Conservation (phyloP, 495 filamentous ascomycete species). For the Filosporella fistucella region DNA sequence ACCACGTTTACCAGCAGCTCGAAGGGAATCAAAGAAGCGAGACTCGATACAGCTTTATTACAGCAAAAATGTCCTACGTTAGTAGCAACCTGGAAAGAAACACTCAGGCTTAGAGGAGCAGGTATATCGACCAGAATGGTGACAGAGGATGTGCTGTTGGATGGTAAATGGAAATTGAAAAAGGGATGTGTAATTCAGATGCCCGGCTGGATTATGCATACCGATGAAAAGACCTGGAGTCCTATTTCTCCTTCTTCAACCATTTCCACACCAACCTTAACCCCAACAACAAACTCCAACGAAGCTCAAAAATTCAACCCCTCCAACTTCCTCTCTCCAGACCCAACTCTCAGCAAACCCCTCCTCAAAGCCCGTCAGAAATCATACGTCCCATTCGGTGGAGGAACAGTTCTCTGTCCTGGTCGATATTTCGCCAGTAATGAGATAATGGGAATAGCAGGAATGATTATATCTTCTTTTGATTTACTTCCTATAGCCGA, state of each 20-base stretch:
- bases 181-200: slow-evolving; percentile 39
- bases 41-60: slow-evolving; percentile 14
- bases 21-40: slow-evolving; percentile 1
- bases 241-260: no score
- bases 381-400: slow-evolving; percentile 37
- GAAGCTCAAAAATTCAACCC: slow-evolving; percentile 35
- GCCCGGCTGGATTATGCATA: slow-evolving; percentile 40
- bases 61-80: slow-evolving; percentile 2
- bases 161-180: slow-evolving; percentile 34
- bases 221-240: slow-evolving; percentile 38
- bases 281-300: no score
- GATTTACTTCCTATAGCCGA: no score
- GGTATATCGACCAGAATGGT: slow-evolving; percentile 40
- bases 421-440: slow-evolving; percentile 50
- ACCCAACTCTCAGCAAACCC: neutral
- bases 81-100: slow-evolving; percentile 26
- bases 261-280: no score
- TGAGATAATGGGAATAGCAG: slow-evolving; percentile 43
- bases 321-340: slow-evolving; percentile 36
- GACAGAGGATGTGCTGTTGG: slow-evolving; percentile 35
- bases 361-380: neutral
- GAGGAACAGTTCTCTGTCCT: slow-evolving; percentile 51
- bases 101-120: slow-evolving; percentile 18
- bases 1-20: slow-evolving; percentile 5
- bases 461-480: slow-evolving; percentile 39